Evolutionary conservation across 257 asterid genomes (phyloP), one percentile per base, ranked within the genome.

Genomic region (Fraxinus americana): DNA sequence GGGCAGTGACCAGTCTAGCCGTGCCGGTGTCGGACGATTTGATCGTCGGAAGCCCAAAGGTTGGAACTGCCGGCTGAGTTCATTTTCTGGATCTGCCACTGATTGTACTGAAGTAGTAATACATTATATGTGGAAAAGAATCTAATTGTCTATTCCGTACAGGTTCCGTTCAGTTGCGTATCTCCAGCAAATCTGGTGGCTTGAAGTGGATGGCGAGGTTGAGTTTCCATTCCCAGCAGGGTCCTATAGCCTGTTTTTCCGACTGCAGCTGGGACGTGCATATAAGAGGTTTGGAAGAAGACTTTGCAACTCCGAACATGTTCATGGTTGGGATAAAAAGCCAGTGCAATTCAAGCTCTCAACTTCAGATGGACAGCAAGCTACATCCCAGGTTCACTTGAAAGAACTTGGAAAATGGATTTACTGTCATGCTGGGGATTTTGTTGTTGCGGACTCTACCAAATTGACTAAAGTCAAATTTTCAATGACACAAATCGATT

Each of bases 181-280:
- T 81, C 98, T 95, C 83, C 98, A 93, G 82, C 99, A 95, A 82
- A 95, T 85, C 73, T 95, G 99, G 99, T 95, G 98, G 99, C 86
- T 95, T 29, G 97, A 95, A 87, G 92, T 87, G 3, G 91, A 89
- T 27, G 99, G 99, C 34, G 98, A 93, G 77, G 85, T 95, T 0
- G 97, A 91, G 36, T 95, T 95, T 84, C 99, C 97, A 0, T 90
- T 95, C 27, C 92, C 97, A 1, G 80, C 91, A 0, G 99, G 97
- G 14, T 79, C 92, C 5, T 95, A 95, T 73, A 93, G 97, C 82
- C 85, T 95, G 61, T 88, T 88, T 50, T 95, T 93, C 89, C 75
- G 98, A 79, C 80, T 93, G 70, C 99, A 92, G 34, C 65, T 95
- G 80, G 99, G 99, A 2, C 92, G 89, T 0, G 76, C 92, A 0